Base-by-base conservation (phyloP, 1,284 basidiomycete genomes). In the Afroboletus lepidellus region DNA sequence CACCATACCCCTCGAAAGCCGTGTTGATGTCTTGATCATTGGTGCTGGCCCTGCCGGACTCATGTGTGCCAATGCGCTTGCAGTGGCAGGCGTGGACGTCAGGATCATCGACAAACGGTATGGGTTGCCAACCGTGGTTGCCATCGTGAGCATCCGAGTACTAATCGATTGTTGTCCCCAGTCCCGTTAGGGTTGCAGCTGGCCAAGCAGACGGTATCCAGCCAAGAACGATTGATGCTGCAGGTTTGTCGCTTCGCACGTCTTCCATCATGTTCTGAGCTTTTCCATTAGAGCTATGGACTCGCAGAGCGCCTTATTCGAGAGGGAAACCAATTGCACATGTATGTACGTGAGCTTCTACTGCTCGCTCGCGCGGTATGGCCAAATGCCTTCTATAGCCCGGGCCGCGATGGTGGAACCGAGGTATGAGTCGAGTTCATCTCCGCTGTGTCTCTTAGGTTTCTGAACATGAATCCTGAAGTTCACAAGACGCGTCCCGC, bases 141-240 rank as follows among this genome's bases (percentile, higher is more conserved):
- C 34, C 18, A 5, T 32, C 38, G 5, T 27, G 23, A 8, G 37
- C 18, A 6, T 13, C 16, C 20, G 8, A 6, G 11, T 16, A 2
- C 20, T 38, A 15, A 53, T 16, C n/a, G n/a, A n/a, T n/a, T n/a
- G n/a, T n/a, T 25, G 2, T 13, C 9, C 43, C 13, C 54, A 88
- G 85, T 56, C 76, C 82, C 6, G 58, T 57, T 8, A 82, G 77
- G 59, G 77, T 87, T 6, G 65, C 75, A 37, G 80, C 81, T 12
- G 89, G 88, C 6, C 87, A 90, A 61, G 88, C 87, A 0, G 88
- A 90, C 62, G 88, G 87, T 9, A 83, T 90, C 46, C 85, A 87
- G 62, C 84, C 86, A 0, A 77, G 87, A 33, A 87, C 87, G 2
- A 80, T 89, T 46, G 90, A 92, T 90, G 3, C 69, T 92, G 16